phyloP scores from a whole-genome alignment of 2,329 filamentous ascomycete genomes.

The Microdochium bolleyi region DNA sequence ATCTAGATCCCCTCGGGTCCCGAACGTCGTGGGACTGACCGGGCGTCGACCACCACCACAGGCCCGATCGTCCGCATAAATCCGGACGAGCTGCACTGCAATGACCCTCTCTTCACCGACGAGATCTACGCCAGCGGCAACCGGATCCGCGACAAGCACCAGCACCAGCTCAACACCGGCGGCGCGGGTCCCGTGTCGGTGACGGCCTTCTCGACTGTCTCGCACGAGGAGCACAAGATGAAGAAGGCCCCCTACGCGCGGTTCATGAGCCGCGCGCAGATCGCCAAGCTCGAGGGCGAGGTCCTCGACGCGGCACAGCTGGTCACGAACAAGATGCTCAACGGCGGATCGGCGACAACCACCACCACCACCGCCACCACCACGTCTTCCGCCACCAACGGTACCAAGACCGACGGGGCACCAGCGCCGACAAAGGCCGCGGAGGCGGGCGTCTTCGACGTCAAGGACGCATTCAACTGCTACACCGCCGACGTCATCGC shows the following conservation, averaged over 20 bases:
- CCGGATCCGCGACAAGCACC: constrained; percentile 13
- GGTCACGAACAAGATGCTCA: constrained; percentile 18
- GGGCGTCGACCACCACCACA: not conserved
- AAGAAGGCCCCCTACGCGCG: constrained; percentile 11
- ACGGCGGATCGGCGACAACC: no score
- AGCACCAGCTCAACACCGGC: constrained; percentile 15
- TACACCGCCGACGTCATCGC: constrained; percentile 12
- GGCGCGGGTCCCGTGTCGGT: constrained; percentile 11
- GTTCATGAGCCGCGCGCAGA: constrained; percentile 21
- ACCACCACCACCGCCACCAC: no score
- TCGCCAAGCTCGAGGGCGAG: constrained; percentile 16
- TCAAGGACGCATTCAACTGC: constrained; percentile 10
- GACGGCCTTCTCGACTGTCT: constrained; percentile 11
- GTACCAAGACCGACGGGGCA: no score
- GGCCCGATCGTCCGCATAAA: constrained; percentile 8
- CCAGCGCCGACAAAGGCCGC: constrained; percentile 23
- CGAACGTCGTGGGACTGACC: no score
- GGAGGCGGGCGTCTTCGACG: constrained; percentile 12
- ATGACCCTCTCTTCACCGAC: constrained; percentile 8
- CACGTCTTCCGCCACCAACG: no score
- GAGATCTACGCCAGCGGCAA: constrained; percentile 11
- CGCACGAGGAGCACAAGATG: constrained; percentile 16
- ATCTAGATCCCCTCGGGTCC: not conserved
- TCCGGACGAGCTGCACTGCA: constrained; percentile 9
- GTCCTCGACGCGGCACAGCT: constrained; percentile 8